These are phyloP conservation scores for Phanerodontia chrysosporium DNA, from an alignment of 768 basidiomycete species.

Conservation along the genomic window DNA sequence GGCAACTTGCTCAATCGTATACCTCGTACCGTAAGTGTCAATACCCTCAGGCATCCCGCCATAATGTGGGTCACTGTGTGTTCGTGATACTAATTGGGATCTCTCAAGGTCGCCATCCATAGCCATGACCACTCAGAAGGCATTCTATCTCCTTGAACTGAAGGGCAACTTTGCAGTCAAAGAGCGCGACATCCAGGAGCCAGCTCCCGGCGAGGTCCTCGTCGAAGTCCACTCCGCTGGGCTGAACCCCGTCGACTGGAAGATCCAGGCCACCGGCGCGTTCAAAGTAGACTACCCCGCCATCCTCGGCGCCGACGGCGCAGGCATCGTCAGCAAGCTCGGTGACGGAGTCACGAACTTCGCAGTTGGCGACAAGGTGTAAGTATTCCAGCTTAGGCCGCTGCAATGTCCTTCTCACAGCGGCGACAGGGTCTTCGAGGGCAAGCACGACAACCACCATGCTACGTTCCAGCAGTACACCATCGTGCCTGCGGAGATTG, in stretches of 20 bases:
- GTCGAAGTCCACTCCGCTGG: constrained; percentile 17
- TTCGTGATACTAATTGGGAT: too few relatives aligned
- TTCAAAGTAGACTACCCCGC: constrained; percentile 32
- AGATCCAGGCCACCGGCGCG: constrained; percentile 22
- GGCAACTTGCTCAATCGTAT: too few relatives aligned
- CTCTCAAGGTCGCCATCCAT: too few relatives aligned
- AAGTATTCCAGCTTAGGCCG: background rate
- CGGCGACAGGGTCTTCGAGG: constrained; percentile 18
- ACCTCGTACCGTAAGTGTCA: too few relatives aligned
- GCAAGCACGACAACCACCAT: constrained; percentile 10
- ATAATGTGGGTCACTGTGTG: too few relatives aligned
- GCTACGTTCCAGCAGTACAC: constrained; percentile 27
- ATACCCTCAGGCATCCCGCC: too few relatives aligned
- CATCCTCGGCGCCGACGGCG: constrained; percentile 17
- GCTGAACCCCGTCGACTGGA: constrained; percentile 14
- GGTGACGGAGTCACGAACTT: constrained; percentile 35
- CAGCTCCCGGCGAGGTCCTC: constrained; percentile 18
- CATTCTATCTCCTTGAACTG: background rate
- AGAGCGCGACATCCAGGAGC: background rate
- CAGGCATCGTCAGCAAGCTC: constrained; percentile 35
- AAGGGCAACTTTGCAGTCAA: constrained; percentile 1
- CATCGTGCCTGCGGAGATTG: constrained; percentile 22
- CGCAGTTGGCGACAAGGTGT: constrained; percentile 39
- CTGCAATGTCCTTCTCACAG: background rate
- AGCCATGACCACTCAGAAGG: constrained; percentile 1